Percentiles rank a stretch among this genome's conserved stretches.
Conservation (phyloP, 192 early-diverging fungal genomes). For the Pilaira anomala region DNA sequence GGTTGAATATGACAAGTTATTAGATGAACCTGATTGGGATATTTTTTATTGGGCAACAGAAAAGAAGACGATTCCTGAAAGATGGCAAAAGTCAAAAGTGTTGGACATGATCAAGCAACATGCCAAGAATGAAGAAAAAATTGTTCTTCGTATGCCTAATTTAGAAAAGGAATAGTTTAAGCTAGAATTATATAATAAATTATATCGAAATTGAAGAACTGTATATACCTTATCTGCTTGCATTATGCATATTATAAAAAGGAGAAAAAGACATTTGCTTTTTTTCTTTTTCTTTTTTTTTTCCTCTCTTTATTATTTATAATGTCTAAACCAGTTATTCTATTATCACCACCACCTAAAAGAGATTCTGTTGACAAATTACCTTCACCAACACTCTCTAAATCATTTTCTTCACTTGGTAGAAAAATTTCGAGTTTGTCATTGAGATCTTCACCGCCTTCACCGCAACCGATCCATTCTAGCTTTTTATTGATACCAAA, state of each 20-base stretch:
- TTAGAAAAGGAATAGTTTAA: conserved; percentile 10
- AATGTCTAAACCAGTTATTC: conserved; percentile 3
- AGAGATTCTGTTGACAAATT: not conserved
- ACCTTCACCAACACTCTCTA: not conserved
- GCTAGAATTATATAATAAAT: conserved; percentile 10
- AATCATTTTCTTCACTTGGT: not conserved
- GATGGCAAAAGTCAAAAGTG: conserved; percentile 46
- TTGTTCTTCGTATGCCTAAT: conserved; percentile 84
- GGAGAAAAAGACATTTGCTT: not conserved
- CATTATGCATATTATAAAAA: not conserved
- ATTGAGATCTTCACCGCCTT: not conserved
- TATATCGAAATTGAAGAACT: not conserved
- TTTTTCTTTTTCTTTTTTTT: not conserved
- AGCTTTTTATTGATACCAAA: no score
- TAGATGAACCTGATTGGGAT: conserved; percentile 95
- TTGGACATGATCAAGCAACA: conserved; percentile 69
- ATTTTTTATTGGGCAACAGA: conserved; percentile 89
- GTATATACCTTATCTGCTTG: not conserved
- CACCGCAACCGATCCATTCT: not conserved
- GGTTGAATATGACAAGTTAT: conserved; percentile 72
- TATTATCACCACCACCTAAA: conserved; percentile 11
- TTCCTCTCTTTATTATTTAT: not conserved
- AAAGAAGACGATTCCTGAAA: conserved; percentile 61
- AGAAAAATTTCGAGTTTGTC: conserved; percentile 11
- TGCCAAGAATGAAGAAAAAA: conserved; percentile 70